Percentiles rank a stretch among this genome's conserved stretches.
These are phyloP conservation scores for Globisporangium irregulare DNA, from an alignment of 352 stramenopile genomes.

Conservation along the genomic window DNA sequence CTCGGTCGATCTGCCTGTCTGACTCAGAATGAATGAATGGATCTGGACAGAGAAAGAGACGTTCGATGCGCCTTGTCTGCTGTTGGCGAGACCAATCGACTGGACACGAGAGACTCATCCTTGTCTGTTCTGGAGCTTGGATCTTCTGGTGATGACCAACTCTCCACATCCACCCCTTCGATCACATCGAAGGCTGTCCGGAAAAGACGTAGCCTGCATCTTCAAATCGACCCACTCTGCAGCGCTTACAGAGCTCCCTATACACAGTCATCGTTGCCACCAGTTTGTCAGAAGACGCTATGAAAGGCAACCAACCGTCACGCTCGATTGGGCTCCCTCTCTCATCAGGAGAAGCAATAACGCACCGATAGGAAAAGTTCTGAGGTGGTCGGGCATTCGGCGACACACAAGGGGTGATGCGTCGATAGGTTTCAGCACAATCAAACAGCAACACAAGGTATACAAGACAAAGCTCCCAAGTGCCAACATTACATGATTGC, in stretches of 20 bases:
- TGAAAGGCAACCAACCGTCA: neutral
- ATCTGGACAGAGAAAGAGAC: neutral
- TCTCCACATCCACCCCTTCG: neutral
- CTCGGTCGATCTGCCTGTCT: neutral
- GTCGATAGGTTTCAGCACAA: neutral
- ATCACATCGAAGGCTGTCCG: constrained; percentile 13
- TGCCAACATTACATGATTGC: constrained; percentile 53
- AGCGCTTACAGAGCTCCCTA: constrained; percentile 64
- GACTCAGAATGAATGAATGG: neutral
- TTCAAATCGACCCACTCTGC: constrained; percentile 50
- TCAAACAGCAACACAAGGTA: constrained; percentile 1
- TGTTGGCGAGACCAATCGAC: neutral
- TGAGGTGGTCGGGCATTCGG: constrained; percentile 12
- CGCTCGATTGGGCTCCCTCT: neutral
- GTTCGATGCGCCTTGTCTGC: neutral
- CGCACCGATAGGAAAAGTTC: constrained; percentile 72
- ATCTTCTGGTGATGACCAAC: constrained; percentile 1
- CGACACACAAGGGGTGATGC: constrained; percentile 2
- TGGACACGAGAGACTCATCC: neutral
- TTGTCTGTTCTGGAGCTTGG: neutral
- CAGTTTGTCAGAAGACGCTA: neutral
- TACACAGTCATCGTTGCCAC: neutral
- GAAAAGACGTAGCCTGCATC: constrained; percentile 58
- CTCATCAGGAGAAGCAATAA: neutral
- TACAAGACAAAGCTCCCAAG: neutral